A percentile compares a stretch with the other conserved stretches of the same genome.
Conservation (phyloP, 2,329 filamentous ascomycete species). For the Colletotrichum tamarilloi region DNA sequence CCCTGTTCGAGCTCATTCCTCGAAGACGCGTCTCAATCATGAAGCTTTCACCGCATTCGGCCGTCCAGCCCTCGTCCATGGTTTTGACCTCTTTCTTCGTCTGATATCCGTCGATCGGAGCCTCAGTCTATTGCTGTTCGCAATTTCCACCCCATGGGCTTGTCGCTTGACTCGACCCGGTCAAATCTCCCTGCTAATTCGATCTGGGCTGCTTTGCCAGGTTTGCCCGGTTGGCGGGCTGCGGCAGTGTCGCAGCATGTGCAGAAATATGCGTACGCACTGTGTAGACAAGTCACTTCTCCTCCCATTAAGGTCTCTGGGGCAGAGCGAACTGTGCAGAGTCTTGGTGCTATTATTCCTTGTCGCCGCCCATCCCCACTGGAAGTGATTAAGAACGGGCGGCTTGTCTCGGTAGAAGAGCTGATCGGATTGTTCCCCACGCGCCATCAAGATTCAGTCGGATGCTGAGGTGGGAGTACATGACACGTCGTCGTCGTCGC, state of each 20-base stretch:
- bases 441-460: not conserved
- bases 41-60: not conserved
- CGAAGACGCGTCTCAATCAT: not conserved
- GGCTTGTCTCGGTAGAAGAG: not conserved
- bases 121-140: not conserved
- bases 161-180: slow-evolving; percentile 3
- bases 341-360: not conserved
- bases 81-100: not conserved
- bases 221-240: slow-evolving; percentile 12
- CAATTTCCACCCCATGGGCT: slow-evolving; percentile 1
- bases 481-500: not conserved
- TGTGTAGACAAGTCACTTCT: slow-evolving; percentile 13
- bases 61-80: not conserved
- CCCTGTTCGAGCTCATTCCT: not conserved
- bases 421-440: not conserved
- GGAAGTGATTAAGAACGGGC: not conserved
- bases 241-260: not conserved
- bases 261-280: not conserved
- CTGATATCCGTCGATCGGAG: slow-evolving; percentile 6
- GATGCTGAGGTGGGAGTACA: not conserved
- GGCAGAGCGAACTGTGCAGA: not conserved
- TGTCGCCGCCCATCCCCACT: not conserved
- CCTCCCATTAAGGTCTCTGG: not conserved
- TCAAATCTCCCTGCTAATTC: slow-evolving; percentile 6
- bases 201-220: slow-evolving; percentile 10